Base-by-base conservation (phyloP, 139 green algal species). In the Tetraselmis chui region DNA sequence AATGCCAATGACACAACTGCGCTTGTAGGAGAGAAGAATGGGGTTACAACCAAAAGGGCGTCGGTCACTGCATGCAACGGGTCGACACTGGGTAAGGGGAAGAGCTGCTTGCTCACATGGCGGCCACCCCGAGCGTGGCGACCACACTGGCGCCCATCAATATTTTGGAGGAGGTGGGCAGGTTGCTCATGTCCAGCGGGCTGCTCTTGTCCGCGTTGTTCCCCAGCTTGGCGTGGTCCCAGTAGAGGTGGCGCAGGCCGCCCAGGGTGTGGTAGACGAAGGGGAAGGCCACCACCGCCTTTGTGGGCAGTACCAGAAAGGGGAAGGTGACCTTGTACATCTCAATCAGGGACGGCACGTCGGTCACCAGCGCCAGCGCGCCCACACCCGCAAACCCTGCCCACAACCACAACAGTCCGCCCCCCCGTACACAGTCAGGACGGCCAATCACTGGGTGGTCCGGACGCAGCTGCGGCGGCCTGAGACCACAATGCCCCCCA, bases 181-280 rank as follows among this genome's bases (percentile, higher is more conserved):
- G 89, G 25, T 80, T 76, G 0, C 84, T 83, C 76, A 93, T 82
- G 86, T 97, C 93, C 59, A 97, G 87, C 23, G 92, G 86, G 28
- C 85, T 91, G 29, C 85, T 89, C 81, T 94, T 93, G 32, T 96
- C 89, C 2, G 88, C 90, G 81, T 93, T 83, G 59, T 92, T 92
- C 75, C 92, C 94, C 75, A 95, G 92, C 74, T 93, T 96, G 77
- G 80, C 28, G 59, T 92, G 83, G 85, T 98, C 95, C 93, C 94
- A 98, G 28, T 92, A 88, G 27, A 97, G 75, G 85, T 98, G 95
- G 0, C 95, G 87, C 23, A 97, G 1, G 18, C 90, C 95, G 28
- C 86, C 96, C 26, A 96, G 45, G 76, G 94, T 97, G 88, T 99
- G 96, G 84, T 96, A 99, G n/a, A 97, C 82, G 29, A 99, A 86